phyloP scores from a whole-genome alignment of 169 alveolate genomes.

The Neospora caninum region DNA sequence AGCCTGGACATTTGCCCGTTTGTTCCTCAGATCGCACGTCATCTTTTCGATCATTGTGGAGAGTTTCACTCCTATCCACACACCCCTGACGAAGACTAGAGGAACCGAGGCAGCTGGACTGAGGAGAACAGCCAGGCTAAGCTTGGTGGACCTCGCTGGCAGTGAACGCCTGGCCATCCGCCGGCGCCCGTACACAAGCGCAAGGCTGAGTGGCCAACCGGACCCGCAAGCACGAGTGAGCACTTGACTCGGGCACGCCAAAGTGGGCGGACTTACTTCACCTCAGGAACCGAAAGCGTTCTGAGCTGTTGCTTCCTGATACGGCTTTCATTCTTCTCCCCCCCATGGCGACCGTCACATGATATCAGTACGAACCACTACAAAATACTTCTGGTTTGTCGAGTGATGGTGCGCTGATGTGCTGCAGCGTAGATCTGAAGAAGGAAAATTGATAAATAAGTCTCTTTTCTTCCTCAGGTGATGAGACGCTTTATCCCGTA shows the following conservation, averaged over 20 bases:
- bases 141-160: constrained; percentile 75
- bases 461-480: constrained; percentile 63
- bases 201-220: not conserved
- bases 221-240: not conserved
- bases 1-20: constrained; percentile 39
- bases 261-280: too few species aligned
- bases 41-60: constrained; percentile 76
- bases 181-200: constrained; percentile 5
- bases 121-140: constrained; percentile 69
- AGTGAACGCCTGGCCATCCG: constrained; percentile 64
- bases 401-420: not conserved
- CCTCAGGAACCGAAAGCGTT: too few species aligned
- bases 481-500: not conserved
- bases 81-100: not conserved
- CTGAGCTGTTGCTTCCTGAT: too few species aligned
- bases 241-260: not conserved
- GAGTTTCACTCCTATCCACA: constrained; percentile 65
- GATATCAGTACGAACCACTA: too few species aligned
- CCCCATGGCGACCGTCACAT: too few species aligned
- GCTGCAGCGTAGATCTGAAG: constrained; percentile 56
- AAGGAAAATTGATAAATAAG: constrained; percentile 74
- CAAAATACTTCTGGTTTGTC: not conserved
- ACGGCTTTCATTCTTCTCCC: too few species aligned
- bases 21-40: constrained; percentile 75
- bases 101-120: not conserved